These are phyloP conservation scores for Daphne laureola DNA, from an alignment of 441 rosid genomes.

Conservation along the genomic window DNA sequence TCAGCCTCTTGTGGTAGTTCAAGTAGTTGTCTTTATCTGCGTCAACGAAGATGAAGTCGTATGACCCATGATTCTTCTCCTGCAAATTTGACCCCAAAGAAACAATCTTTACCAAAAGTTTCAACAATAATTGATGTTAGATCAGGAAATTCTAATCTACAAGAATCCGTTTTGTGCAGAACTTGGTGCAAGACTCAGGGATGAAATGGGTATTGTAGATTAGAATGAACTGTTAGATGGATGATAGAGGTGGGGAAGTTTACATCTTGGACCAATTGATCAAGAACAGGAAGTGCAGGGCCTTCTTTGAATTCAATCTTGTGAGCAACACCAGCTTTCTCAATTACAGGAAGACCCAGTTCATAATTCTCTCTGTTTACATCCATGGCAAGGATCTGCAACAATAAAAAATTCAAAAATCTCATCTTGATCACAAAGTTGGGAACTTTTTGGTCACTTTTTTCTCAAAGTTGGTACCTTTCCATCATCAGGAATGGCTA, in stretches of 20 bases:
- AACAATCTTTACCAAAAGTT: background rate
- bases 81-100: conserved; percentile 15
- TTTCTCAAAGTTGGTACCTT: conserved; percentile 49
- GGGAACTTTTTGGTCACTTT: too few relatives aligned
- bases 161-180: too few relatives aligned
- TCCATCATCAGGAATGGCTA: conserved; percentile 92
- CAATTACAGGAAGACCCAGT: conserved; percentile 67
- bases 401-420: background rate
- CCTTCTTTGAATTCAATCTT: conserved; percentile 90
- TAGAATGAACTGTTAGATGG: too few relatives aligned
- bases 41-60: conserved; percentile 83
- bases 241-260: conserved; percentile 13
- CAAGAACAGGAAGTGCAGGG: conserved; percentile 91
- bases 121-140: too few relatives aligned
- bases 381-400: conserved; percentile 89
- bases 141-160: too few relatives aligned
- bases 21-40: conserved; percentile 92
- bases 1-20: conserved; percentile 74
- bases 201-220: too few relatives aligned
- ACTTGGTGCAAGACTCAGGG: too few relatives aligned
- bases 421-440: background rate
- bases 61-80: conserved; percentile 64
- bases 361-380: conserved; percentile 83
- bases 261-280: conserved; percentile 72
- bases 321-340: conserved; percentile 87